phyloP scores from a whole-genome alignment of 1,284 basidiomycete species.

The Pseudomicrostroma phylloplanum region DNA sequence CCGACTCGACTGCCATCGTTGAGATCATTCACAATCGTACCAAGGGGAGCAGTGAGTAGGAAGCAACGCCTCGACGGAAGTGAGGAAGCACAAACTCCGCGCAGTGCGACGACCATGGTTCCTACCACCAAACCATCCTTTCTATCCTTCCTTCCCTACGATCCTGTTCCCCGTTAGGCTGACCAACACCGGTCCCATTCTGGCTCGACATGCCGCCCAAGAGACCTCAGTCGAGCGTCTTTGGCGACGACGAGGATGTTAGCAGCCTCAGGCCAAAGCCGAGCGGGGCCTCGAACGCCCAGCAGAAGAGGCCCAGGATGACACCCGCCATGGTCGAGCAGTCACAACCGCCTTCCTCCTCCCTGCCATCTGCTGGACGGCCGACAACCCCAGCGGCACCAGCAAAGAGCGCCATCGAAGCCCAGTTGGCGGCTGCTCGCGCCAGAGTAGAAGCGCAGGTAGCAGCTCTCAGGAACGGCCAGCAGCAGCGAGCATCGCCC shows the following conservation, averaged over 20 bases:
- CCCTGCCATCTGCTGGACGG: not conserved
- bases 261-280: conserved; percentile 9
- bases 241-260: conserved; percentile 25
- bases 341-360: not conserved
- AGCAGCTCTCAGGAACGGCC: conserved; percentile 16
- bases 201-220: conserved; percentile 22
- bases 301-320: conserved; percentile 1
- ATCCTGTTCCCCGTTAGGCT: no score
- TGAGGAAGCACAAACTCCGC: conserved; percentile 2
- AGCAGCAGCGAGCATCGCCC: conserved; percentile 1
- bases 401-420: conserved; percentile 20
- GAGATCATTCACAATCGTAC: not conserved
- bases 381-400: not conserved
- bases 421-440: conserved; percentile 32
- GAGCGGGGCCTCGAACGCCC: conserved; percentile 9
- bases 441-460: conserved; percentile 28
- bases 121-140: no score
- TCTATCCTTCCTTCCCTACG: no score
- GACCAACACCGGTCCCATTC: no score
- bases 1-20: conserved; percentile 74
- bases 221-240: conserved; percentile 24
- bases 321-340: not conserved
- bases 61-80: conserved; percentile 1
- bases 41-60: no score
- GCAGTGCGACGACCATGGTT: no score